Percentiles rank a stretch among this genome's conserved stretches.
Evolutionary conservation across 257 asterid genomes (phyloP).

Genomic region (Cordia subcordata): DNA sequence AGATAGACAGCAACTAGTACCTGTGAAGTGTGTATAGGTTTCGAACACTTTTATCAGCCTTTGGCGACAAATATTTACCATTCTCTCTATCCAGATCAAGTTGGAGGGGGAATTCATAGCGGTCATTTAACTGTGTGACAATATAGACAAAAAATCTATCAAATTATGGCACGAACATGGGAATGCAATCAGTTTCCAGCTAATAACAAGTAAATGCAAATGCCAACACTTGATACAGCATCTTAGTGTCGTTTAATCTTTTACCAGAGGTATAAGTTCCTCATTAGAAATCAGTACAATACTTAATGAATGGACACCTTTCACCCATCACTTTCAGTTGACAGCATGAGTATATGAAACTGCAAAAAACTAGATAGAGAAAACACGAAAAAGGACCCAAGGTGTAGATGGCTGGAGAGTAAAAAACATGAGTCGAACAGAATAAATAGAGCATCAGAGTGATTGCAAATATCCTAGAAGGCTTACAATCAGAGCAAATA

Average conservation of each 20-base stretch:
- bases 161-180: neutral
- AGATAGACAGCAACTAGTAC: neutral
- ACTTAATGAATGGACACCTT: no score
- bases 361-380: no score
- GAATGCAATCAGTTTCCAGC: neutral
- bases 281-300: no score
- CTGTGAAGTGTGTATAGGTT: neutral
- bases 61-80: neutral
- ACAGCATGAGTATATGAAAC: no score
- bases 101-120: slow-evolving; percentile 3
- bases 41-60: neutral
- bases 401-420: no score
- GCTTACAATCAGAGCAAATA: no score
- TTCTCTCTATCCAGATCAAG: slow-evolving; percentile 4
- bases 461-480: no score
- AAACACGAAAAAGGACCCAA: no score
- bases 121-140: slow-evolving; percentile 4
- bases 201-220: neutral
- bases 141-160: neutral
- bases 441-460: no score
- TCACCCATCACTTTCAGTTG: no score
- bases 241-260: neutral
- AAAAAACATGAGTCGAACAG: no score
- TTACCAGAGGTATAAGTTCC: no score
- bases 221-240: neutral